Evolutionary conservation across 805 yeast genomes (phyloP).

Genomic region (Teunomyces cretensis): DNA sequence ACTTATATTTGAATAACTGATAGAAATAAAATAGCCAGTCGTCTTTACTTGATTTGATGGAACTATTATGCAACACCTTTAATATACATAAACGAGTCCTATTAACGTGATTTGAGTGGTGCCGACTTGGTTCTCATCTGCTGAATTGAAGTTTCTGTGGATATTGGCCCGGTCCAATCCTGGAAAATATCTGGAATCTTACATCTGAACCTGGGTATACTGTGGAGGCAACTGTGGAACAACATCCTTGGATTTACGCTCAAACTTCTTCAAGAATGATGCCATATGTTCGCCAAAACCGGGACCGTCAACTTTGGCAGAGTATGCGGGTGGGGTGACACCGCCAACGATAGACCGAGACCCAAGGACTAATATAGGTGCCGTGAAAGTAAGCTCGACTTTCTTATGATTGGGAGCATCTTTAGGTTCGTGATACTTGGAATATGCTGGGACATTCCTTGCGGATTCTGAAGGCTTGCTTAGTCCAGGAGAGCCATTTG

Average conservation of each 20-base stretch:
- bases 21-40: too few species aligned
- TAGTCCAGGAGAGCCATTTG: background rate
- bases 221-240: background rate
- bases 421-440: conserved; percentile 1
- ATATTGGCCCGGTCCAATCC: too few species aligned
- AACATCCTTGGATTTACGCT: background rate
- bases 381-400: conserved; percentile 13
- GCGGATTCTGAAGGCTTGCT: background rate
- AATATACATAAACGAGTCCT: too few species aligned
- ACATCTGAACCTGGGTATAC: background rate
- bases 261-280: background rate
- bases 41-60: too few species aligned
- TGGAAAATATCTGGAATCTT: too few species aligned
- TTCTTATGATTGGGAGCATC: conserved; percentile 3
- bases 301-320: background rate
- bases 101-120: too few species aligned
- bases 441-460: background rate
- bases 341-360: conserved; percentile 11
- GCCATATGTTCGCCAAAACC: background rate
- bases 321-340: conserved; percentile 13
- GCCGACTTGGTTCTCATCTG: too few species aligned
- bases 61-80: too few species aligned
- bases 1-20: too few species aligned
- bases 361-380: conserved; percentile 12
- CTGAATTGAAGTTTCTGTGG: too few species aligned